Base-by-base conservation (phyloP, 352 stramenopile genomes). In the Discostella stelligera region DNA sequence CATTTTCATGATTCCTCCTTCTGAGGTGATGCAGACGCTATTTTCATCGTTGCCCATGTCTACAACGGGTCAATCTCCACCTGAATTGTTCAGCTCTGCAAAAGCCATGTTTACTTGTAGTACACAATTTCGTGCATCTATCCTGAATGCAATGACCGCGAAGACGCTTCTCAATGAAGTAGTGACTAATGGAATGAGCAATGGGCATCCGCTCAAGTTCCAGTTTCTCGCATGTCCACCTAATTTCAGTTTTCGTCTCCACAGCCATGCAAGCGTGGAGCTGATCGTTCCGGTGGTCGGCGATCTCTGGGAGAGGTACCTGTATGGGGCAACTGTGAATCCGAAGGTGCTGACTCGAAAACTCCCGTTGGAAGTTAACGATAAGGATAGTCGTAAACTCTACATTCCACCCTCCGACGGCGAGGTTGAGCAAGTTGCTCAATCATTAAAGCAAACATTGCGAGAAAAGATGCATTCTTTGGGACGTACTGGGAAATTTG, bases 191-290 rank as follows among this genome's bases (percentile, higher is more conserved):
- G 61, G 61, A 56, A 69, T 48, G 18, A 69, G 61, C 39, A 69
- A 69, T 48, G 23, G 25, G 25, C 61, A 69, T 48, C 61, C 61
- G 18, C 16, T 69, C 0, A 69, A 59, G 18, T 23, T 69, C 13
- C 61, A 69, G 61, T 27, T 69, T n/a, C 20, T 69, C 9, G 61
- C 61, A 9, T 68, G 50, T 25, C 49, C 49, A 18, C 37, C 53
- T 0, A 58, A 58, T 20, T 52, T 58, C 32, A 58, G 30, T 41
- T 71, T 76, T 37, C 13, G 10, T 9, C 61, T 78, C 18, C 70
- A 78, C 49, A 32, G 21, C 14, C 70, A 78, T 62, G 58, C 70
- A 27, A 71, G 61, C 50, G 62, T 73, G 27, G 70, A 78, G 62
- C 39, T 78, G 18, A 46, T 56, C 8, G 44, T 68, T 44, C 56